Evolutionary conservation across 78 protist genomes (phyloP).

Genomic region (Dictyostelium purpureum): DNA sequence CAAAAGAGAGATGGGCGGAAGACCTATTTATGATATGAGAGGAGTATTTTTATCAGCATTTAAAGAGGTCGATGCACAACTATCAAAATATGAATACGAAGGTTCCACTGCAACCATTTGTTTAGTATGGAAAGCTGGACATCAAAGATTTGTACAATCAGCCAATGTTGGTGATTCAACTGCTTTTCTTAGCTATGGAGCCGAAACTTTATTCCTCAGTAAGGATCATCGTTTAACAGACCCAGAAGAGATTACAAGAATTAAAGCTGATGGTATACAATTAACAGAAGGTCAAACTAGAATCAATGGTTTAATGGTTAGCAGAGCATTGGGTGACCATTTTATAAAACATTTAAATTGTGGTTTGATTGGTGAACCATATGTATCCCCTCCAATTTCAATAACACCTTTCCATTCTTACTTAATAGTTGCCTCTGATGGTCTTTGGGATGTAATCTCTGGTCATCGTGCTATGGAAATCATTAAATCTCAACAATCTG

Average conservation of each 20-base stretch:
- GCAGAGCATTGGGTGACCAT: slow-evolving; percentile 84
- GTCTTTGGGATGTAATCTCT: slow-evolving; percentile 84
- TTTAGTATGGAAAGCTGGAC: slow-evolving; percentile 66
- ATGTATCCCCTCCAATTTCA: slow-evolving; percentile 66
- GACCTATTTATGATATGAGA: slow-evolving; percentile 49
- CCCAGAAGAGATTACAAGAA: slow-evolving; percentile 74
- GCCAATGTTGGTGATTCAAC: slow-evolving; percentile 86
- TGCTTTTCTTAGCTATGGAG: slow-evolving; percentile 72
- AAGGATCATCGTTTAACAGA: slow-evolving; percentile 72
- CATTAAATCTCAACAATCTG: slow-evolving; percentile 31
- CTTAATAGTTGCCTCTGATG: slow-evolving; percentile 82
- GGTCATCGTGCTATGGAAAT: slow-evolving; percentile 84
- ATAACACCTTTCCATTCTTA: slow-evolving; percentile 69
- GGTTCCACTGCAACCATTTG: slow-evolving; percentile 81
- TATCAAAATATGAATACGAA: slow-evolving; percentile 71
- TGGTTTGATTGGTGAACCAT: slow-evolving; percentile 67
- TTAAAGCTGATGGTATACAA: slow-evolving; percentile 59
- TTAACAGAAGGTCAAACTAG: slow-evolving; percentile 74
- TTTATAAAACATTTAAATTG: slow-evolving; percentile 73
- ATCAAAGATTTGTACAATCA: slow-evolving; percentile 78
- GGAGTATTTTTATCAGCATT: slow-evolving; percentile 68
- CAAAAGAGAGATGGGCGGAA: slow-evolving; percentile 10
- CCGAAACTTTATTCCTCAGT: slow-evolving; percentile 36
- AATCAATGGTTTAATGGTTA: slow-evolving; percentile 82
- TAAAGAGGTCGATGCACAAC: slow-evolving; percentile 66